phyloP scores from a whole-genome alignment of 2,329 filamentous ascomycete genomes.

The Penicillium digitatum region DNA sequence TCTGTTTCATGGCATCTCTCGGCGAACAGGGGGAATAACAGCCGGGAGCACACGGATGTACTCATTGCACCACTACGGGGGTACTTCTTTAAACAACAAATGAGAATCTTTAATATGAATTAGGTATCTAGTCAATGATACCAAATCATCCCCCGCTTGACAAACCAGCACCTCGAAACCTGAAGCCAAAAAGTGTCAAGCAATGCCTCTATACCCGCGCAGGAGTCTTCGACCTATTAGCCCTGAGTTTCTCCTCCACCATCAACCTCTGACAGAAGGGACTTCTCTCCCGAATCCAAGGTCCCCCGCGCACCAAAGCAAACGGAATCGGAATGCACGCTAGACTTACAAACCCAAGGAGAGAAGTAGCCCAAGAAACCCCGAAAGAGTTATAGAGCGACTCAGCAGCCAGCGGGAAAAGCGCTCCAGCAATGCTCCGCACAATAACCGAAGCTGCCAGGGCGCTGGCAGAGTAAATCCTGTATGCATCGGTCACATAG shows the following conservation, averaged over 20 bases:
- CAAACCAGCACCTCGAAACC: neutral
- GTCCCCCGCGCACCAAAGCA: slow-evolving; percentile 31
- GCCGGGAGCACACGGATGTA: neutral
- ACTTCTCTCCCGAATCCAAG: slow-evolving; percentile 29
- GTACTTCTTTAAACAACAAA: neutral
- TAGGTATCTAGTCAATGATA: neutral
- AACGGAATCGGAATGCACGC: slow-evolving; percentile 42
- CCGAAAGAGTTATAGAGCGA: slow-evolving; percentile 39
- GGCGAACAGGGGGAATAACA: neutral
- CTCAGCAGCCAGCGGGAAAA: slow-evolving; percentile 52
- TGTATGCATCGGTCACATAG: slow-evolving; percentile 65
- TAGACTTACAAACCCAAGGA: slow-evolving; percentile 40
- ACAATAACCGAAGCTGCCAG: slow-evolving; percentile 51
- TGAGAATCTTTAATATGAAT: neutral
- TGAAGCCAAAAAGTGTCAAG: neutral
- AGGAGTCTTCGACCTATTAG: slow-evolving; percentile 15
- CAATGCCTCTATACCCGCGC: slow-evolving; percentile 6
- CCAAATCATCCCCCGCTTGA: neutral
- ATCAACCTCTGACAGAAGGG: slow-evolving; percentile 30
- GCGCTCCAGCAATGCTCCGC: slow-evolving; percentile 50
- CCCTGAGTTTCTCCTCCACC: slow-evolving; percentile 20
- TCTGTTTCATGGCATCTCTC: neutral
- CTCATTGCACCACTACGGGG: neutral
- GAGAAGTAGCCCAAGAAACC: slow-evolving; percentile 41
- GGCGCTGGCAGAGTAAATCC: slow-evolving; percentile 58